Conservation (phyloP, 495 filamentous ascomycete genomes). For the Pyrenula massariospora region DNA sequence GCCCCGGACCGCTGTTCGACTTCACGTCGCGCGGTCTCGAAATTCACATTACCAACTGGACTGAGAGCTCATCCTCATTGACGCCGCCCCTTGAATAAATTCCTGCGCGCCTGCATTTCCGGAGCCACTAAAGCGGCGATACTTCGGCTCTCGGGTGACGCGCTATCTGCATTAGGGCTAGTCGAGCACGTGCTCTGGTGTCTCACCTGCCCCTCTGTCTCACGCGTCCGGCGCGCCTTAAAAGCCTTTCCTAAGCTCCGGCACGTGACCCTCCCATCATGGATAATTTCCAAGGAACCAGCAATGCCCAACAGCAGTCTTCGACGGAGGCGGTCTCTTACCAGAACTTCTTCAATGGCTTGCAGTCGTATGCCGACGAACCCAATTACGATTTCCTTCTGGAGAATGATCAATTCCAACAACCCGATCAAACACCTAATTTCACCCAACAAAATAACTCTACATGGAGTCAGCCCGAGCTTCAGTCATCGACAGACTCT, state of each 20-base stretch:
- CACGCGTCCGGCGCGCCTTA: neutral
- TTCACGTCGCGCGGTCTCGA: neutral
- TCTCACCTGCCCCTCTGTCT: neutral
- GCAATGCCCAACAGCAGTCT: neutral
- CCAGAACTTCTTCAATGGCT: neutral
- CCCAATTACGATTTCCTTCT: neutral
- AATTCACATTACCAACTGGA: neutral
- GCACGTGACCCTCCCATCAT: neutral
- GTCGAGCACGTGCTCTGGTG: neutral
- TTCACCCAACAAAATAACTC: neutral
- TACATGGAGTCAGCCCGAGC: neutral
- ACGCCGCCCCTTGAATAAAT: neutral
- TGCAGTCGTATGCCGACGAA: neutral
- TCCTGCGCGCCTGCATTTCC: neutral
- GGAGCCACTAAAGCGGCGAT: neutral
- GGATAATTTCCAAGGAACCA: neutral
- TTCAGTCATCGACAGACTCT: neutral
- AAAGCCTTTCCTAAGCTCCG: no score
- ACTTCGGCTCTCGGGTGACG: neutral
- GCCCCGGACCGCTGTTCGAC: neutral
- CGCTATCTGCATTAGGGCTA: neutral
- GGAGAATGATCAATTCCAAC: neutral
- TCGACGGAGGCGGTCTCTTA: neutral
- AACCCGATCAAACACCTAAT: neutral
- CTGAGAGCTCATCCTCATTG: neutral